Conservation (phyloP, 345 rosid genomes). For the Gossypium herbaceum region DNA sequence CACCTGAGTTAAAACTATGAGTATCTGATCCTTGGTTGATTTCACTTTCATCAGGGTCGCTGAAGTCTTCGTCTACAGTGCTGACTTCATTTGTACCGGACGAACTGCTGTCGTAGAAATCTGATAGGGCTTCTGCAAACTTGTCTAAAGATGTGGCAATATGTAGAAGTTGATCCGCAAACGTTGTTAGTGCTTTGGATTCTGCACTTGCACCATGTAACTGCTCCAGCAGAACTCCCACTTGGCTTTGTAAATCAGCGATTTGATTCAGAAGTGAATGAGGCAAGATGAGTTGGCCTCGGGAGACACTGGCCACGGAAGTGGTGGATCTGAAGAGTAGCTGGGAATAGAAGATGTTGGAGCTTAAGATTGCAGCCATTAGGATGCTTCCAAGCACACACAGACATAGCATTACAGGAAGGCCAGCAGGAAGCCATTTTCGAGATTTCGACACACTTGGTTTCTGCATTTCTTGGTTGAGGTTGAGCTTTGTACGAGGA, state of each 20-base stretch:
- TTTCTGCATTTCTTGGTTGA: background rate
- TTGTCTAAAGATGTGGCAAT: conserved; percentile 44
- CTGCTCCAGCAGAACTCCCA: conserved; percentile 39
- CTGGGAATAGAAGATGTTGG: conserved; percentile 26
- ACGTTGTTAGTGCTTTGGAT: conserved; percentile 23
- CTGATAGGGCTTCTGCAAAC: conserved; percentile 31
- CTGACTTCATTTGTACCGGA: conserved; percentile 17
- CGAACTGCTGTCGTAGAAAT: conserved; percentile 11
- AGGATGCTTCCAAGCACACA: conserved; percentile 31
- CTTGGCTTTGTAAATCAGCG: conserved; percentile 32
- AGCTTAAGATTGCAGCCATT: conserved; percentile 23
- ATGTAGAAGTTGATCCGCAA: conserved; percentile 43
- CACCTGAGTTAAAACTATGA: conserved; percentile 33
- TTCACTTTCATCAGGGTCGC: conserved; percentile 32
- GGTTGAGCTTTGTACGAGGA: background rate
- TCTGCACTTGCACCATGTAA: conserved; percentile 31
- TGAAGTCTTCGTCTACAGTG: conserved; percentile 30
- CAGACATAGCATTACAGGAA: conserved; percentile 27
- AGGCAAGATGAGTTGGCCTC: conserved; percentile 10
- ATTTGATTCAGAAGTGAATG: conserved; percentile 30
- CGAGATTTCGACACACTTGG: conserved; percentile 24
- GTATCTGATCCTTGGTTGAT: conserved; percentile 21
- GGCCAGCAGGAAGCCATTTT: conserved; percentile 27
- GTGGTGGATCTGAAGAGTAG: conserved; percentile 19
- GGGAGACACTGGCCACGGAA: background rate